Conservation (phyloP, 345 rosid genomes). For the Cardamine resedifolia region DNA sequence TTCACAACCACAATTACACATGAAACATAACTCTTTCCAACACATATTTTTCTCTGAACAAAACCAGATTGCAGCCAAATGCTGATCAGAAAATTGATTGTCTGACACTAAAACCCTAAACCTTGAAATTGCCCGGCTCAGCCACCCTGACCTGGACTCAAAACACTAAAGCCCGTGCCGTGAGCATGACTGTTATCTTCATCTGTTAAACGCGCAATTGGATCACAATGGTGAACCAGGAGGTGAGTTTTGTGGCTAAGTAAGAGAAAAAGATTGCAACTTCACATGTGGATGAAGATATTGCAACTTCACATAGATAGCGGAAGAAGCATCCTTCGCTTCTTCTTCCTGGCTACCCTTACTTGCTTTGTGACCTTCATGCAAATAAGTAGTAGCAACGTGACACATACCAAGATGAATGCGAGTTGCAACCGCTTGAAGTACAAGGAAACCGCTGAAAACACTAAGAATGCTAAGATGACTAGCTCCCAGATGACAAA, state of each 20-base stretch:
- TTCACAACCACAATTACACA: slow-evolving; percentile 31
- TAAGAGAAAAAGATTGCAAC: slow-evolving; percentile 10
- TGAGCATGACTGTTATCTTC: not conserved
- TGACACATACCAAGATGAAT: slow-evolving; percentile 68
- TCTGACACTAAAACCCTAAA: slow-evolving; percentile 16
- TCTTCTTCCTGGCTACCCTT: slow-evolving; percentile 82
- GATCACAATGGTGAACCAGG: slow-evolving; percentile 3
- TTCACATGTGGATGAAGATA: slow-evolving; percentile 5
- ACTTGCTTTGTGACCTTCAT: slow-evolving; percentile 90
- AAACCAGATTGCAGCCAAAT: slow-evolving; percentile 22
- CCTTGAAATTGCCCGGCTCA: not conserved
- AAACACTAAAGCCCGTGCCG: not conserved
- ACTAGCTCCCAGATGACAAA: slow-evolving; percentile 96
- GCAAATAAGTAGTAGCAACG: slow-evolving; percentile 81
- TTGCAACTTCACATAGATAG: slow-evolving; percentile 65
- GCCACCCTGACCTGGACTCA: slow-evolving; percentile 24
- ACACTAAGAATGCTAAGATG: slow-evolving; percentile 87
- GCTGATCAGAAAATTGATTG: slow-evolving; percentile 22
- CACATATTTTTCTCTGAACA: slow-evolving; percentile 12
- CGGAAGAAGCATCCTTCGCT: slow-evolving; percentile 98
- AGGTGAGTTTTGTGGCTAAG: slow-evolving; percentile 20
- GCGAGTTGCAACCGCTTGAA: slow-evolving; percentile 78
- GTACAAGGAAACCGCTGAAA: slow-evolving; percentile 90
- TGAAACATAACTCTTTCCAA: slow-evolving; percentile 19
- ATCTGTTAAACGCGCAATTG: not conserved